Conservation (phyloP, 2,329 filamentous ascomycete species). For the Laburnicola sp. region DNA sequence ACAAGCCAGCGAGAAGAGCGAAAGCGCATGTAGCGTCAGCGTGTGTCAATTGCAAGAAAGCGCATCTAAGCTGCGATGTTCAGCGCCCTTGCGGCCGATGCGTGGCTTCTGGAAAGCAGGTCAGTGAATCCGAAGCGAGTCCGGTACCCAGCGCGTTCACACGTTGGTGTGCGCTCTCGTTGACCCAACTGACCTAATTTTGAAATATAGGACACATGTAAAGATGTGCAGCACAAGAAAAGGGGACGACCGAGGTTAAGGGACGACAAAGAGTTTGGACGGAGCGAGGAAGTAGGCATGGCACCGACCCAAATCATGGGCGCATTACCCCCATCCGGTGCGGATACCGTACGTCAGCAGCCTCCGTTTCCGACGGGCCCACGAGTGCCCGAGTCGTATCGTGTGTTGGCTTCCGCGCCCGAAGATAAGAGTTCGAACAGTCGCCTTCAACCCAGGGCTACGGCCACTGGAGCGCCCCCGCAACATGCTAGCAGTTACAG, state of each 20-base stretch:
- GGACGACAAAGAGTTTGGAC: constrained; percentile 54
- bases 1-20: constrained; percentile 51
- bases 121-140: constrained; percentile 35
- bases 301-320: constrained; percentile 31
- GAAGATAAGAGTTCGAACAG: constrained; percentile 22
- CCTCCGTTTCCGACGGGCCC: constrained; percentile 25
- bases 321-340: constrained; percentile 20
- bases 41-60: constrained; percentile 82
- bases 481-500: constrained; percentile 24
- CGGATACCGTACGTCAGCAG: constrained; percentile 28
- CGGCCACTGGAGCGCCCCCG: constrained; percentile 19
- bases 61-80: constrained; percentile 69
- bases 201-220: constrained; percentile 65
- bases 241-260: constrained; percentile 75
- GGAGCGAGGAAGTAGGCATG: constrained; percentile 34
- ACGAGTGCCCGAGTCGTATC: constrained; percentile 29
- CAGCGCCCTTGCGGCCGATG: constrained; percentile 79
- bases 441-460: constrained; percentile 18
- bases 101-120: constrained; percentile 72
- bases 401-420: constrained; percentile 23
- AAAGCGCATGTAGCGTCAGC: constrained; percentile 84
- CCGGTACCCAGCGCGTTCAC: neutral
- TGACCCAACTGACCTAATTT: constrained; percentile 17
- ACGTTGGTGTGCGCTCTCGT: neutral
- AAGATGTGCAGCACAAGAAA: constrained; percentile 87